Evolutionary conservation across 2,329 filamentous ascomycete species (phyloP).

Genomic region (Apiospora sp.): DNA sequence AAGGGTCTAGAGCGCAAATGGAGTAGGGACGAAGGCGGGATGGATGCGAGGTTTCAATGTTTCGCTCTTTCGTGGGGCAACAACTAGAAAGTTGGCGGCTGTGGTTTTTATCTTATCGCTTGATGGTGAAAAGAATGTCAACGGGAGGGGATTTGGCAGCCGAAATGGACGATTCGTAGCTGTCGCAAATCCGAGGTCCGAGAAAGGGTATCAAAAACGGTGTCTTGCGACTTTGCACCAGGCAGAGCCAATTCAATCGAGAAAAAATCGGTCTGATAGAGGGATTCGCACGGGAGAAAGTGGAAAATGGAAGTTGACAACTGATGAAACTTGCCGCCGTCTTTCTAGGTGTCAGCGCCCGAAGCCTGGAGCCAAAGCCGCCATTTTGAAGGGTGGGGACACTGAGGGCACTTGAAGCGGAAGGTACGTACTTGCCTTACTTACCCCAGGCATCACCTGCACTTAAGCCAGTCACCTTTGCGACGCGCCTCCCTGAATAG

Average conservation of each 20-base stretch:
- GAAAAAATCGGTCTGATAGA: conserved; percentile 20
- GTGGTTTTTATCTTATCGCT: conserved; percentile 19
- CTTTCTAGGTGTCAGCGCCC: conserved; percentile 5
- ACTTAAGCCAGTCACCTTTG: not conserved
- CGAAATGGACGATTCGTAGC: not conserved
- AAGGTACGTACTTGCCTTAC: not conserved
- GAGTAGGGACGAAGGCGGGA: conserved; percentile 18
- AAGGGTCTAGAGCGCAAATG: conserved; percentile 8
- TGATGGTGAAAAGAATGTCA: not conserved
- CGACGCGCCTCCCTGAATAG: not conserved
- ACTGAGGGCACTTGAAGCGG: conserved; percentile 2
- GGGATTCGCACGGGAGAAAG: conserved; percentile 20
- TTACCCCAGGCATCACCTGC: not conserved
- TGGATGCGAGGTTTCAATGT: conserved; percentile 21
- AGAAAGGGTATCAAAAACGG: conserved; percentile 19
- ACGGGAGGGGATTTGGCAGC: not conserved
- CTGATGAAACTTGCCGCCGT: conserved; percentile 18
- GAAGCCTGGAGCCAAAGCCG: not conserved
- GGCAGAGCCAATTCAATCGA: conserved; percentile 31
- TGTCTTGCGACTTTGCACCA: conserved; percentile 34
- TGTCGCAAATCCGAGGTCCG: not conserved
- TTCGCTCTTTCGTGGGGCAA: conserved; percentile 20
- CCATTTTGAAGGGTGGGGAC: conserved; percentile 11
- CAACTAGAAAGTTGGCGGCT: not conserved
- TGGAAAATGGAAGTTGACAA: conserved; percentile 21